Base-by-base conservation (phyloP, 306 rosid genomes). In the Acmispon strigosus region DNA sequence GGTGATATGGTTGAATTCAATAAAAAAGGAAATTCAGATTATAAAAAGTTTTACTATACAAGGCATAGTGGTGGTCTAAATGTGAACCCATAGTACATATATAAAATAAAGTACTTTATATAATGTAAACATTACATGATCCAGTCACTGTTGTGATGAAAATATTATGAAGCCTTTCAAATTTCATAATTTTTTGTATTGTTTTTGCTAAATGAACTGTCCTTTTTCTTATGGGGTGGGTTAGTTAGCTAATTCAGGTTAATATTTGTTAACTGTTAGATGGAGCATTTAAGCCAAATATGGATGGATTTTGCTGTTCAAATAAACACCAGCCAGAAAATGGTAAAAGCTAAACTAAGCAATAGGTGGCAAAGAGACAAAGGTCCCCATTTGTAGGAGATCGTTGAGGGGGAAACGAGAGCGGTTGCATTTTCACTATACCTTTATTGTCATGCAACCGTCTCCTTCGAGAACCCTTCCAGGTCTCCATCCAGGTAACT, bases 341-440 rank as follows among this genome's bases (percentile, higher is more conserved):
- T 58, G 83, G 83, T 79, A 87, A 84, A 81, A 82, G 49, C 76
- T 56, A 69, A 75, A 66, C 76, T 47, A 90, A 84, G 81, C 75
- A 66, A 78, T 32, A 79, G 80, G 67, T 60, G 83, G 63, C 50
- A 48, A 10, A 55, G 37, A 62, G 42, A 27, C 39, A 61, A 34
- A 49, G 53, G 43, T 24, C 92, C 96, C 70, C 67, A 78, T 83
- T 87, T 83, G 80, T 75, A 83, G 88, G 88, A 83, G 88, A 75
- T 52, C 78, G 56, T 69, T 71, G 81, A 82, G 76, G 81, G 80
- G 32, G 76, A 81, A 77, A 73, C 75, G 48, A 20, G 22, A 41
- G 44, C 41, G 13, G 36, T 59, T 75, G 71, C 65, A 72, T 74
- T 42, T 74, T 72, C 62, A 17, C 66, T 53, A 41, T 16, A 47